Evolutionary conservation across 1,139 yeast species (phyloP).

Genomic region (Blastobotrys aristatus): DNA sequence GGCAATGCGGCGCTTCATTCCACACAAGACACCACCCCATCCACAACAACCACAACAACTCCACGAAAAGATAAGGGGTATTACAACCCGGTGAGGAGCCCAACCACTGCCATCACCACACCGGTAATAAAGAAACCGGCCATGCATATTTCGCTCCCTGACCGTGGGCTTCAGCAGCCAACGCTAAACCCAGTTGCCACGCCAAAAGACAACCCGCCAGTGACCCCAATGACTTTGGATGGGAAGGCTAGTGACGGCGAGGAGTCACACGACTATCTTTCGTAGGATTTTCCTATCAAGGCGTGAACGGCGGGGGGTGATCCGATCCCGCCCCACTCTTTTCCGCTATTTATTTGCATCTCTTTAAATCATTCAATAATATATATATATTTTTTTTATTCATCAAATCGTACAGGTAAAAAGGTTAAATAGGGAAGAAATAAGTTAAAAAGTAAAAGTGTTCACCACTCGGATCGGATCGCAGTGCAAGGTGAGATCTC

Average conservation of each 20-base stretch:
- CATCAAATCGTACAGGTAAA: no score
- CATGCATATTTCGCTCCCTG: constrained; percentile 10
- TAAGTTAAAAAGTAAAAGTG: no score
- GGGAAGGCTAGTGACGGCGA: no score
- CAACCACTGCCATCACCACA: background rate
- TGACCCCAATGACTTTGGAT: constrained; percentile 14
- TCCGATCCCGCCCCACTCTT: no score
- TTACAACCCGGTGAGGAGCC: background rate
- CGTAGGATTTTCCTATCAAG: no score
- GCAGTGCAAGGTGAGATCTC: background rate
- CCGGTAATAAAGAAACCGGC: background rate
- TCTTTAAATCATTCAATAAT: no score
- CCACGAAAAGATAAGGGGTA: no score
- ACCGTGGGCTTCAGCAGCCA: background rate
- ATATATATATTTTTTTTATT: no score
- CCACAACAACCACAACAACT: background rate
- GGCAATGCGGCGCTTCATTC: background rate
- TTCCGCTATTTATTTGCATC: no score
- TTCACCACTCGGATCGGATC: constrained; percentile 1
- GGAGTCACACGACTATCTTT: no score
- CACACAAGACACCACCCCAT: background rate
- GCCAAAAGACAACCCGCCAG: constrained; percentile 10
- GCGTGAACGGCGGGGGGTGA: no score
- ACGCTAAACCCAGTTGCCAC: constrained; percentile 9
- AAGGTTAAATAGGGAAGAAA: no score